These are phyloP conservation scores for Aspergillus vadensis DNA, from an alignment of 2,329 filamentous ascomycete species.

Conservation along the genomic window DNA sequence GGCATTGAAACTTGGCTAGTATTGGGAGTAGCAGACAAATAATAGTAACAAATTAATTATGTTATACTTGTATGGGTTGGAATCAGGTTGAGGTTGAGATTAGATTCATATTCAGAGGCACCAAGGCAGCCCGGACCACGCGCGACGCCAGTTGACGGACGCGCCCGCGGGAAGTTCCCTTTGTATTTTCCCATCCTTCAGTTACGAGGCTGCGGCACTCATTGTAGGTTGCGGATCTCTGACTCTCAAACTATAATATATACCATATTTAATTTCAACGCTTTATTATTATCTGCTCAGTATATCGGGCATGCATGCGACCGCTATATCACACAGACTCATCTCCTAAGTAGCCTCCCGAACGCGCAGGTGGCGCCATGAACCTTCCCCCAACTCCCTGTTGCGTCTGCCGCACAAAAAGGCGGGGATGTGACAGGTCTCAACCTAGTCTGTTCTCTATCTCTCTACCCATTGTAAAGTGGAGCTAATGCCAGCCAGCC, in stretches of 20 bases:
- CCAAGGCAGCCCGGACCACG: not conserved
- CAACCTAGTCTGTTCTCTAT: not conserved
- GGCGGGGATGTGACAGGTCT: not conserved
- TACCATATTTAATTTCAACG: no score
- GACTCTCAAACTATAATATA: no score
- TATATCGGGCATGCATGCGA: no score
- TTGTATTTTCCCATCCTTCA: no score
- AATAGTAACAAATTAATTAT: not conserved
- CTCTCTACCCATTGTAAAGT: not conserved
- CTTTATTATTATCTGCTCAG: no score
- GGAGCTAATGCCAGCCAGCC: slow-evolving; percentile 3
- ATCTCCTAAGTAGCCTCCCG: not conserved
- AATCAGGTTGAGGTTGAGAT: no score
- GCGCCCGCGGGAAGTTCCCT: not conserved
- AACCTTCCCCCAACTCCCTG: not conserved
- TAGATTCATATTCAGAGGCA: no score
- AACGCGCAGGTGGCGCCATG: not conserved
- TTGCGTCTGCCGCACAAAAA: not conserved
- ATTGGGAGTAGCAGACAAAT: no score
- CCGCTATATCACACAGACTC: no score
- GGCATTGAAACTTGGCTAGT: no score
- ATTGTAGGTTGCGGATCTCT: no score
- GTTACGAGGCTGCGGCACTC: no score
- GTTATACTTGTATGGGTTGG: not conserved
- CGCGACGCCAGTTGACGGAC: not conserved